Evolutionary conservation across 208 protist species (phyloP), one percentile per base, ranked within the genome.

Genomic region (Trypanosoma theileri): DNA sequence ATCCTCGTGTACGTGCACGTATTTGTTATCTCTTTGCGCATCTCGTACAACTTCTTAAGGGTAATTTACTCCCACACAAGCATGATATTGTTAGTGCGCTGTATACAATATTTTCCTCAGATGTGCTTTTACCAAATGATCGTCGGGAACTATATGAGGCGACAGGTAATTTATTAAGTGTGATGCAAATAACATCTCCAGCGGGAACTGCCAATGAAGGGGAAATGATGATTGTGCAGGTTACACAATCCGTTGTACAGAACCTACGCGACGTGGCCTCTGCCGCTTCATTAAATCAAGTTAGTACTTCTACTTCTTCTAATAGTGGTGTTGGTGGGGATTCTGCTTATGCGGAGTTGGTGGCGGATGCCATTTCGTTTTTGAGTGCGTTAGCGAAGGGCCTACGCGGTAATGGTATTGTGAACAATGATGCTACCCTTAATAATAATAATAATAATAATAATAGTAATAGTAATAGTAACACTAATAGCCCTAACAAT

Each of bases 21-120:
- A 79, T 92, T 42, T 92, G 85, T 74, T 91, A 88, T 60, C 60
- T 91, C 0, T 91, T 90, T 62, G 75, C 82, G 12, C 88, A 88
- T 53, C 53, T 95, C 1, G 48, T 91, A n/a, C 78, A 85, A 51
- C 46, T 84, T 16, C 73, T 95, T 21, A 82, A 81, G 26, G 17
- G 55, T 0, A 61, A 52, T 40, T 53, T 92, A 14, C 61, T 42
- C 9, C 69, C 73, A 21, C 88, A 85, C 71, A 77, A 78, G 24
- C 65, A 74, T 6, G 72, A 86, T 41, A 86, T 95, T 78, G 71
- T 91, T 10, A 76, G 66, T 46, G 85, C 85, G 6, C 57, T 94
- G 52, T 68, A 85, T 44, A 75, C 68, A 45, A 89, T 93, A 53
- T 74, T 85, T 22, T 59, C 73, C 13, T 73, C 82, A 4, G 41